Evolutionary conservation across 352 stramenopile species (phyloP).

Genomic region (Phytophthora cajani): DNA sequence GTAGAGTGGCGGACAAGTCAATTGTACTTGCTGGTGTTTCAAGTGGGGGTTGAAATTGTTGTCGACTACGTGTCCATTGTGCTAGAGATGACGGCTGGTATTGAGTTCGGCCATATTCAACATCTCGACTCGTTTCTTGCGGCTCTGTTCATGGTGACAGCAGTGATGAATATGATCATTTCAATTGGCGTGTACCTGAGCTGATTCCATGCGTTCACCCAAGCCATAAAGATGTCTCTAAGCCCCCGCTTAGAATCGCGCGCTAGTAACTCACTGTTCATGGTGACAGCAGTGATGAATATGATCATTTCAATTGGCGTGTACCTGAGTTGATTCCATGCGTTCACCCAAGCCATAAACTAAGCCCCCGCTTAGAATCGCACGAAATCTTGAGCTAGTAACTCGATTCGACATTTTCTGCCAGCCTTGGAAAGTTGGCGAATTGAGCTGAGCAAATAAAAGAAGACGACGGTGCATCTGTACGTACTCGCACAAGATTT

Average conservation of each 20-base stretch:
- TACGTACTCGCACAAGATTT: no score
- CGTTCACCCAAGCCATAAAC: no score
- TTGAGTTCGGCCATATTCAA: slow-evolving; percentile 23
- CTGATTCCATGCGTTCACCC: neutral
- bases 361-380: no score
- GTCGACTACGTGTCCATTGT: slow-evolving; percentile 14
- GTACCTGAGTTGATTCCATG: slow-evolving; percentile 23
- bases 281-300: slow-evolving; percentile 37
- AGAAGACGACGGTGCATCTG: no score
- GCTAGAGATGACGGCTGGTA: slow-evolving; percentile 18
- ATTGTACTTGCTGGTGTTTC: slow-evolving; percentile 11
- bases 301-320: slow-evolving; percentile 34
- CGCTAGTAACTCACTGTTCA: slow-evolving; percentile 19
- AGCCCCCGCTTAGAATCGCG: no score
- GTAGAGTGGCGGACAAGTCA: slow-evolving; percentile 5
- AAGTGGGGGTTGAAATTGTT: slow-evolving; percentile 23
- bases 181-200: slow-evolving; percentile 36
- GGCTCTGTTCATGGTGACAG: slow-evolving; percentile 32
- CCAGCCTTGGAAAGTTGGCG: no score
- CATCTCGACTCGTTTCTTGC: slow-evolving; percentile 28
- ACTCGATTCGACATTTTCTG: no score
- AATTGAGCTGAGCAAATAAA: no score
- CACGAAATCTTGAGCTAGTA: no score
- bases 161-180: slow-evolving; percentile 40
- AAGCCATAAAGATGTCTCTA: no score